phyloP scores from a whole-genome alignment of 2,329 filamentous ascomycete species.

The Penicillium sp. region DNA sequence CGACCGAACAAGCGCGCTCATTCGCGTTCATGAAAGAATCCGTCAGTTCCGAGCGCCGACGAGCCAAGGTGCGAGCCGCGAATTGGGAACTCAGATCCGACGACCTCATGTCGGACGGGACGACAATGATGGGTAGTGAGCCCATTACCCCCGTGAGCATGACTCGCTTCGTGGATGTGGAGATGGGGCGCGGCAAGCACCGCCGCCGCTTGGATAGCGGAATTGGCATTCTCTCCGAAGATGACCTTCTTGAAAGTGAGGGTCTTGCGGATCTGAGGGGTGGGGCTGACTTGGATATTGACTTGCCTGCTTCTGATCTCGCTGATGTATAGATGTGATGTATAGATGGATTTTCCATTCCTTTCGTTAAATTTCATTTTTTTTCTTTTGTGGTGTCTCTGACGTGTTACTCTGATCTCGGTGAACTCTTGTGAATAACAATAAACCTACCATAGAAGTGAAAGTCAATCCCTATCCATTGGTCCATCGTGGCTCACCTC shows the following conservation, averaged over 20 bases:
- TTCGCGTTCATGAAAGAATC: conserved; percentile 42
- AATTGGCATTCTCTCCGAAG: conserved; percentile 41
- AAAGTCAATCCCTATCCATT: no score
- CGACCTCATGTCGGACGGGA: conserved; percentile 38
- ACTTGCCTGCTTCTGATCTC: conserved; percentile 33
- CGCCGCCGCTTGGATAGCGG: conserved; percentile 46
- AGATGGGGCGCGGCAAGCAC: conserved; percentile 44
- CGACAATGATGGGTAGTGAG: conserved; percentile 37
- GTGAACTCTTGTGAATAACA: neutral
- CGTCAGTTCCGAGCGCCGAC: conserved; percentile 45
- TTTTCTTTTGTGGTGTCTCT: neutral
- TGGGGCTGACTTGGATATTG: conserved; percentile 22
- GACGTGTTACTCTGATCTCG: neutral
- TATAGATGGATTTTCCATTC: conserved; percentile 20
- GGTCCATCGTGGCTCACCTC: no score
- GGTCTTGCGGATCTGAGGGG: conserved; percentile 28
- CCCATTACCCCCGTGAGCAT: conserved; percentile 50
- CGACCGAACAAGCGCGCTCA: conserved; percentile 39
- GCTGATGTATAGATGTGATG: conserved; percentile 29
- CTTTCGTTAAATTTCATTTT: neutral
- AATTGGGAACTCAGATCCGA: conserved; percentile 47
- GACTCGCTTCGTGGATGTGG: conserved; percentile 49
- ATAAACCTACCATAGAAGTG: neutral
- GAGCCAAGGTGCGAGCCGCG: conserved; percentile 45
- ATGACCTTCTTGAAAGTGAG: conserved; percentile 39